Base-by-base conservation (phyloP, 2,329 filamentous ascomycete genomes). In the Claviceps sp. region DNA sequence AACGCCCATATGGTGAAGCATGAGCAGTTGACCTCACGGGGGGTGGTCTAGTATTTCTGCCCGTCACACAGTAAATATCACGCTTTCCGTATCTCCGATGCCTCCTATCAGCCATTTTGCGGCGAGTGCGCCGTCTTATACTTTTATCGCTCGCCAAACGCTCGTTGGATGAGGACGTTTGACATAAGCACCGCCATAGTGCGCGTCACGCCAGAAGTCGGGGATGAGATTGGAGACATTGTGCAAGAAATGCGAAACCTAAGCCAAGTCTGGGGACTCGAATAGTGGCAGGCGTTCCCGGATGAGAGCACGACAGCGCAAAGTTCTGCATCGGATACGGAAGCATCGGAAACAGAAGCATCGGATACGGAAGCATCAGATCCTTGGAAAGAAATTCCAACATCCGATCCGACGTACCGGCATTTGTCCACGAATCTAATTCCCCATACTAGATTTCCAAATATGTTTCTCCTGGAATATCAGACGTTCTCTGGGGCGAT, bases 121-220 rank as follows among this genome's bases (percentile, higher is more conserved):
- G 65, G 64, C 55, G 66, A 67, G 50, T 68, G 65, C 42, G 61
- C 65, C 20, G 59, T 60, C 18, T 46, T 66, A 7, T 66, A 61
- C 55, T 65, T 58, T 47, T 22, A 58, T 45, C 26, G 48, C 3
- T 26, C 48, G 11, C 40, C 49, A n/a, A 16, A 40, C 5, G 58
- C 55, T 2, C 14, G 45, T 22, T 66, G 63, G 64, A 11, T 60
- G 22, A 53, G 44, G 5, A 37, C 30, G 1, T 44, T 52, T 3
- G 65, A 67, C 46, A 1, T 56, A 1, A 8, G 34, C 5, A 47
- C 51, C 22, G 20, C 43, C 30, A 48, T 57, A 2, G n/a, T 40
- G 11, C 20, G 48, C 30, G 11, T 52, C 7, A 22, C 46, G 9
- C 9, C 30, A 8, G 40, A 38, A 3, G 52, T 53, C 2, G 26